phyloP scores from a whole-genome alignment of 768 basidiomycete species.

The Pholiota microspora region DNA sequence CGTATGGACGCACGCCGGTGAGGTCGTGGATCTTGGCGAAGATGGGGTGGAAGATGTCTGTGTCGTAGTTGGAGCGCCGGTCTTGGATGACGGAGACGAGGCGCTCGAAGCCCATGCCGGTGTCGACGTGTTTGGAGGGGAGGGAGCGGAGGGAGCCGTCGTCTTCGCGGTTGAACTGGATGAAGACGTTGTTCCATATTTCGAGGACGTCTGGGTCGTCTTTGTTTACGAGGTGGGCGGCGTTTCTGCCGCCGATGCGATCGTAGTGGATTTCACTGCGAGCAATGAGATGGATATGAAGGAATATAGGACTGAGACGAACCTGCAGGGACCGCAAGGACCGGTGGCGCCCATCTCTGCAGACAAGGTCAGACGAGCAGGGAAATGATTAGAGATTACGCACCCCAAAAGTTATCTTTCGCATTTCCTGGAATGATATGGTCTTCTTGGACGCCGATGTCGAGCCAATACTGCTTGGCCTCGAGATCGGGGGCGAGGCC shows the following conservation, averaged over 20 bases:
- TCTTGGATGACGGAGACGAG: conserved; percentile 93
- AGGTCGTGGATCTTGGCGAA: conserved; percentile 86
- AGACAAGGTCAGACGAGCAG: background rate
- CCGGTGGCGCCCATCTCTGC: conserved; percentile 98
- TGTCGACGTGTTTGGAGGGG: conserved; percentile 95
- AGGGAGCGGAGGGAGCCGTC: conserved; percentile 78
- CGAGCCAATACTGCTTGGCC: conserved; percentile 83
- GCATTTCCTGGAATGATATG: conserved; percentile 93
- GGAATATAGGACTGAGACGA: conserved; percentile 12
- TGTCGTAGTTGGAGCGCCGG: conserved; percentile 95
- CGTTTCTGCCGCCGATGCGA: conserved; percentile 96
- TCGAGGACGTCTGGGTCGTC: conserved; percentile 97
- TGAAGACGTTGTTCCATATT: conserved; percentile 99
- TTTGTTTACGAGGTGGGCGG: conserved; percentile 87
- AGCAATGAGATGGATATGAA: conserved; percentile 6
- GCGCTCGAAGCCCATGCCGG: conserved; percentile 99
- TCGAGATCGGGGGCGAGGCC: conserved; percentile 88
- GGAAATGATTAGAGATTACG: conserved; percentile 20
- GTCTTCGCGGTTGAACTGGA: conserved; percentile 95
- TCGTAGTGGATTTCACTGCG: conserved; percentile 93
- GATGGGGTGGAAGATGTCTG: conserved; percentile 90
- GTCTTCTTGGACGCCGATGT: conserved; percentile 84
- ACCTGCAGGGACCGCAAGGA: conserved; percentile 97
- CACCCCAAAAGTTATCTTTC: conserved; percentile 99
- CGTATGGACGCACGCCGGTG: conserved; percentile 84